phyloP scores from a whole-genome alignment of 306 rosid genomes.

The Notholithocarpus densiflorus region DNA sequence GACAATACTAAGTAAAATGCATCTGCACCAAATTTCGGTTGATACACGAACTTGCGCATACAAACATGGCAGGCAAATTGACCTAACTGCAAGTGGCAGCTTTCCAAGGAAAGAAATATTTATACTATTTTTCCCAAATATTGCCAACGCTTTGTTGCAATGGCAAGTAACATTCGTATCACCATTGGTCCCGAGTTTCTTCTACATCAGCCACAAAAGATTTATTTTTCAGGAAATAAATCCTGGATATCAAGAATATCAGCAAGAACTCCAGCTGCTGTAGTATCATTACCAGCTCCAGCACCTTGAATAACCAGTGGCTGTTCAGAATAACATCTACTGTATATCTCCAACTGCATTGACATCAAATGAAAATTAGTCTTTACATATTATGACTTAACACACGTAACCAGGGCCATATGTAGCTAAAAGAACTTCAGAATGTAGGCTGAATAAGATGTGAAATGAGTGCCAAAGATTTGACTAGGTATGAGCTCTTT shows the following conservation, averaged over 20 bases:
- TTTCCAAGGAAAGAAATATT: background rate
- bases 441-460: background rate
- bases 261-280: conserved; percentile 95
- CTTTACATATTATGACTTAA: background rate
- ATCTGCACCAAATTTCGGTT: background rate
- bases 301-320: conserved; percentile 97
- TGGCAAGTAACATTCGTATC: background rate
- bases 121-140: background rate
- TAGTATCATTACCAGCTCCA: conserved; percentile 96
- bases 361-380: conserved; percentile 18
- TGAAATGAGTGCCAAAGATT: background rate
- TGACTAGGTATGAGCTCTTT: background rate
- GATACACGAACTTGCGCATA: background rate
- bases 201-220: background rate
- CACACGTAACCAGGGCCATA: background rate
- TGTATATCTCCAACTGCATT: conserved; percentile 79
- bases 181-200: conserved; percentile 1
- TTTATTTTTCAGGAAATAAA: conserved; percentile 46
- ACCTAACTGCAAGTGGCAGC: background rate
- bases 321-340: conserved; percentile 65
- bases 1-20: background rate
- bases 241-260: conserved; percentile 84
- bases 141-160: background rate
- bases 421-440: background rate
- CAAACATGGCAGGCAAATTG: background rate